Evolutionary conservation across 116 monocot genomes (phyloP).

Genomic region (Zostera marina): DNA sequence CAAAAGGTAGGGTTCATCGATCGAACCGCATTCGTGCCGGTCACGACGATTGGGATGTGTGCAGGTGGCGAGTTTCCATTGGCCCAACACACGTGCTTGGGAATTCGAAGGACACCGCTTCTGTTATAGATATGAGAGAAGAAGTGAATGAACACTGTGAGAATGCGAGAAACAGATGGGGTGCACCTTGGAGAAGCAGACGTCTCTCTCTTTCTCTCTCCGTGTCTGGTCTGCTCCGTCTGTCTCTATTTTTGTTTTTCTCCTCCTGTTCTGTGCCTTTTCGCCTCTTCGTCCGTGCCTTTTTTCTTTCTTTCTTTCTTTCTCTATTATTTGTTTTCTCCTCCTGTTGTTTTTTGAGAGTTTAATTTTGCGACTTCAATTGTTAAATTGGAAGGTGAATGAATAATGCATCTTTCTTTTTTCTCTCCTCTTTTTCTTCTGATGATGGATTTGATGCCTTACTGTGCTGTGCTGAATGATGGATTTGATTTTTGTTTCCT

Average conservation of each 20-base stretch:
- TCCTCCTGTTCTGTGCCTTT: background rate
- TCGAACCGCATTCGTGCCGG: background rate
- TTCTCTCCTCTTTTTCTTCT: background rate
- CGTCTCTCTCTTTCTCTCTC: background rate
- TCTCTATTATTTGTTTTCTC: background rate
- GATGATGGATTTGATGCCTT: too few species aligned
- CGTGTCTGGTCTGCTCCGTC: background rate
- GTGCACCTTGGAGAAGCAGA: background rate
- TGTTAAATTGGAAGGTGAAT: background rate
- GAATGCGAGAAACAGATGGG: background rate
- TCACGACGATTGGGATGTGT: slow-evolving; percentile 1
- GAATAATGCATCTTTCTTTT: background rate
- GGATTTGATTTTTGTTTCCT: background rate
- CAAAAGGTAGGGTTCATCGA: background rate
- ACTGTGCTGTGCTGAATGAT: background rate
- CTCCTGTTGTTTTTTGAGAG: background rate
- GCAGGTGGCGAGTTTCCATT: background rate
- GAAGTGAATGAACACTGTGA: too few species aligned
- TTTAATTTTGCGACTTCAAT: background rate
- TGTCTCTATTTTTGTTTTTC: background rate
- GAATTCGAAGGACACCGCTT: background rate
- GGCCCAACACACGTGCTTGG: background rate
- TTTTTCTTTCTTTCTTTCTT: background rate
- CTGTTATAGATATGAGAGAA: background rate
- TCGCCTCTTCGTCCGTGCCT: background rate